Conservation (phyloP, 352 stramenopile genomes). For the Globisporangium paddicum region DNA sequence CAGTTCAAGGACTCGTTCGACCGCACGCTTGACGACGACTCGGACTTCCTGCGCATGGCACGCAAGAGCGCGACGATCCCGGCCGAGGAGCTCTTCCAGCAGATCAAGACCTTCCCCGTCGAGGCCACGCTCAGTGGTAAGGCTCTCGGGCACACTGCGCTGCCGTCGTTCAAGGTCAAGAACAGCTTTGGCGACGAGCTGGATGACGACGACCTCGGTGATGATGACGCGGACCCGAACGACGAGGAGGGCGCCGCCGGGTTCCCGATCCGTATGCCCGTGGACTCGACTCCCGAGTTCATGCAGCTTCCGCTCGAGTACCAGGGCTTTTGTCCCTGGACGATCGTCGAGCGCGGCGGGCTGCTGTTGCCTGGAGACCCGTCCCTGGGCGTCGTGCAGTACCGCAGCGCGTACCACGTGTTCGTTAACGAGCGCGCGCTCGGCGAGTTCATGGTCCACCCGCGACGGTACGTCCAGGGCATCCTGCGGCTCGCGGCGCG, state of each 20-base stretch:
- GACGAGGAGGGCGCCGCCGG: slow-evolving; percentile 34
- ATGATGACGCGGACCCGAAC: slow-evolving; percentile 10
- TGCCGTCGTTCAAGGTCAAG: slow-evolving; percentile 23
- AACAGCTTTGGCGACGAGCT: slow-evolving; percentile 32
- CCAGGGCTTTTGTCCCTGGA: slow-evolving; percentile 93
- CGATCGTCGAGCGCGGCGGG: slow-evolving; percentile 81
- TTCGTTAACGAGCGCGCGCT: slow-evolving; percentile 90
- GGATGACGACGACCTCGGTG: slow-evolving; percentile 22
- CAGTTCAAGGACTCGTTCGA: slow-evolving; percentile 76
- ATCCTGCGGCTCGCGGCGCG: slow-evolving; percentile 64
- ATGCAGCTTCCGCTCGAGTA: slow-evolving; percentile 93
- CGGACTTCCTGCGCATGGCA: slow-evolving; percentile 45
- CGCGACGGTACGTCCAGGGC: slow-evolving; percentile 68
- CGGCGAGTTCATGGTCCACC: slow-evolving; percentile 85
- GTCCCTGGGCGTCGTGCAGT: slow-evolving; percentile 89
- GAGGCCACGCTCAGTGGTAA: slow-evolving; percentile 29
- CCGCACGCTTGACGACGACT: slow-evolving; percentile 45
- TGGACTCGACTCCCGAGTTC: slow-evolving; percentile 92
- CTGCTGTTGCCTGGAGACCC: slow-evolving; percentile 90
- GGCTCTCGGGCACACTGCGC: slow-evolving; percentile 1
- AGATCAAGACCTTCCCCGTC: slow-evolving; percentile 49
- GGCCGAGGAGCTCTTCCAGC: slow-evolving; percentile 65
- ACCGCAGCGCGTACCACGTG: slow-evolving; percentile 88
- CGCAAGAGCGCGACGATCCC: slow-evolving; percentile 52
- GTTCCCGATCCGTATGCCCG: slow-evolving; percentile 78